These are phyloP conservation scores for Penicillium canescens DNA, from an alignment of 495 filamentous ascomycete species.

Conservation along the genomic window DNA sequence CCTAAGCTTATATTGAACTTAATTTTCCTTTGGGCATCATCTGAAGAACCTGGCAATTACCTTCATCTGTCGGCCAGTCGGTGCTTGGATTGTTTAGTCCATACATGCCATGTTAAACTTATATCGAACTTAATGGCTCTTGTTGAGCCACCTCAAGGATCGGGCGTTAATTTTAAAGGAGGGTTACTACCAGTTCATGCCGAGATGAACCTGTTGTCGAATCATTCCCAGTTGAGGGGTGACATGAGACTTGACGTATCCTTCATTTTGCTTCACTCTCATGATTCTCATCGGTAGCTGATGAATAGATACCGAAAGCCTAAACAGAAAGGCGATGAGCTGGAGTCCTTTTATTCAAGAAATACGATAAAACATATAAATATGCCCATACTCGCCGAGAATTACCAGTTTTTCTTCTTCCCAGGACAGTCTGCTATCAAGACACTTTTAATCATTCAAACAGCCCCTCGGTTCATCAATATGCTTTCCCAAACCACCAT, in stretches of 20 bases:
- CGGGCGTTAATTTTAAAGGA: not conserved
- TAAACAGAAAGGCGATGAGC: not conserved
- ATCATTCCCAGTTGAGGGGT: not conserved
- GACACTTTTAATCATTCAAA: not conserved
- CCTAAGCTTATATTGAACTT: slow-evolving; percentile 1
- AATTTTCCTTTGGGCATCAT: not conserved
- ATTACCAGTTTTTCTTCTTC: not conserved
- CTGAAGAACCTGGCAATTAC: not conserved
- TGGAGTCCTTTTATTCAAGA: not conserved
- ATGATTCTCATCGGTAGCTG: not conserved
- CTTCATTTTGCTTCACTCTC: not conserved
- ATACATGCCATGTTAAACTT: not conserved
- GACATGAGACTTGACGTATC: not conserved
- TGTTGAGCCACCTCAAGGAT: not conserved
- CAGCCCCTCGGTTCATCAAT: slow-evolving; percentile 2
- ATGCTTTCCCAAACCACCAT: slow-evolving; percentile 13
- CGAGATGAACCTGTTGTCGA: not conserved
- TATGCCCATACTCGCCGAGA: not conserved
- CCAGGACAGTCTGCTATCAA: not conserved
- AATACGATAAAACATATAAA: not conserved
- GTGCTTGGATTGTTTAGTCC: not conserved
- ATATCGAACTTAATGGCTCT: not conserved
- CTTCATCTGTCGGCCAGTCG: not conserved
- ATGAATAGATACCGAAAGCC: not conserved
- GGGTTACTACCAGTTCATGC: not conserved